Percentiles rank a stretch among this genome's conserved stretches.
These are phyloP conservation scores for Globisporangium perplexum DNA, from an alignment of 352 stramenopile genomes.

Conservation along the genomic window DNA sequence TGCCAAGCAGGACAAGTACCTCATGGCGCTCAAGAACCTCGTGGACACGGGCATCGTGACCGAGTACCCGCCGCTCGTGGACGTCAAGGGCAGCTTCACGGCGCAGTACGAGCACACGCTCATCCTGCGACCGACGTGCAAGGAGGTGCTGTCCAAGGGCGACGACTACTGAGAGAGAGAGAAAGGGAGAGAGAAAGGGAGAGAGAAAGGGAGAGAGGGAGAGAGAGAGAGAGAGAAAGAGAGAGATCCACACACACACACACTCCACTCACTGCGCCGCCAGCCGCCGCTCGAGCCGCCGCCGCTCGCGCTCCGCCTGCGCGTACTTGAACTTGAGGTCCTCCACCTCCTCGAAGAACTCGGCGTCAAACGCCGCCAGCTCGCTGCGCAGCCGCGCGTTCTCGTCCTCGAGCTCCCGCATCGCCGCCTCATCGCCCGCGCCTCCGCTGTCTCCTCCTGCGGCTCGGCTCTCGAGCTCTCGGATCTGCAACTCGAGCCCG, in stretches of 20 bases:
- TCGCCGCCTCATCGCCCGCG: background rate
- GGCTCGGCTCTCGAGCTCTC: constrained; percentile 24
- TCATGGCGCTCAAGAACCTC: constrained; percentile 91
- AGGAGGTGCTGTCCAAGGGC: constrained; percentile 93
- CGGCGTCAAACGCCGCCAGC: constrained; percentile 88
- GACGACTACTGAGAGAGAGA: constrained; percentile 89
- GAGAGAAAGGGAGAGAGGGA: too few species aligned
- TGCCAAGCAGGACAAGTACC: constrained; percentile 90
- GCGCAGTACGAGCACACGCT: constrained; percentile 98
- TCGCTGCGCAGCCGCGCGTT: constrained; percentile 72
- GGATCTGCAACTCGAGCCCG: constrained; percentile 10
- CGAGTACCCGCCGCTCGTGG: constrained; percentile 92
- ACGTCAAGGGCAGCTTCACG: constrained; percentile 92
- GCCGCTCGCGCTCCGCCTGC: constrained; percentile 79
- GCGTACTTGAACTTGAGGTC: constrained; percentile 95
- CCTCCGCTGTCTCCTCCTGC: background rate
- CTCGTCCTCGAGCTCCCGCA: constrained; percentile 52
- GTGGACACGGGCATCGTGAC: constrained; percentile 91
- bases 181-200: background rate
- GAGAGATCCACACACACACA: too few species aligned
- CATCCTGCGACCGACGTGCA: constrained; percentile 91
- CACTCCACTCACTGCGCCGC: too few species aligned
- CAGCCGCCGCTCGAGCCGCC: constrained; percentile 35
- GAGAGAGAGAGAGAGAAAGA: too few species aligned
- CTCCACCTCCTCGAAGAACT: constrained; percentile 96